Evolutionary conservation across 148 eudicot species (phyloP).

Genomic region (Dysphania ambrosioides): DNA sequence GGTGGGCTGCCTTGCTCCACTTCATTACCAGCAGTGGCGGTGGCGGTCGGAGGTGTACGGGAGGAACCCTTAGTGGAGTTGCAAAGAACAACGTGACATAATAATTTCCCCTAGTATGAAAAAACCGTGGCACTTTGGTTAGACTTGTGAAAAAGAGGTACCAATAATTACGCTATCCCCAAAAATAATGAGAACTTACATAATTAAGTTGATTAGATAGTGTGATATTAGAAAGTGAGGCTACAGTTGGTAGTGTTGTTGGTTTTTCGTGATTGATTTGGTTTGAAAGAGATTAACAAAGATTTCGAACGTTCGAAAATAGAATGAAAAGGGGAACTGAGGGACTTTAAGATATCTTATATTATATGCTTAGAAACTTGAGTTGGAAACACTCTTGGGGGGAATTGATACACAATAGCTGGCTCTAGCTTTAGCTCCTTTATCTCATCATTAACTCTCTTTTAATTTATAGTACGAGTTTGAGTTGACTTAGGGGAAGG

Average conservation of each 20-base stretch:
- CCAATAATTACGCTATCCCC: constrained; percentile 24
- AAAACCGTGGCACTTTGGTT: too few species aligned
- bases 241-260: not conserved
- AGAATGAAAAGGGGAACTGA: too few species aligned
- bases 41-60: not conserved
- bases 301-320: too few species aligned
- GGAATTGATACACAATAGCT: too few species aligned
- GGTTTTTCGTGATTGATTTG: constrained; percentile 17
- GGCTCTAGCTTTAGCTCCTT: too few species aligned
- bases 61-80: not conserved
- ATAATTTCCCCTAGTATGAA: not conserved
- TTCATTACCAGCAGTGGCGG: not conserved
- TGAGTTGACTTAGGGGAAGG: too few species aligned
- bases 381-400: too few species aligned
- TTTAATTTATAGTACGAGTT: too few species aligned
- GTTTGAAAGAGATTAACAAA: not conserved
- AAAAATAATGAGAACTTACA: constrained; percentile 18
- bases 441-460: too few species aligned
- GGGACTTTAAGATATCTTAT: too few species aligned
- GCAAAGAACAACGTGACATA: constrained; percentile 13
- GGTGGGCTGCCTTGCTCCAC: not conserved
- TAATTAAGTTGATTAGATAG: constrained; percentile 1
- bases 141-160: constrained; percentile 7
- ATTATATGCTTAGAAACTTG: too few species aligned
- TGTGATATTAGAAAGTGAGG: not conserved